Base-by-base conservation (phyloP, 768 basidiomycete species). In the Leccinum rimulosum region DNA sequence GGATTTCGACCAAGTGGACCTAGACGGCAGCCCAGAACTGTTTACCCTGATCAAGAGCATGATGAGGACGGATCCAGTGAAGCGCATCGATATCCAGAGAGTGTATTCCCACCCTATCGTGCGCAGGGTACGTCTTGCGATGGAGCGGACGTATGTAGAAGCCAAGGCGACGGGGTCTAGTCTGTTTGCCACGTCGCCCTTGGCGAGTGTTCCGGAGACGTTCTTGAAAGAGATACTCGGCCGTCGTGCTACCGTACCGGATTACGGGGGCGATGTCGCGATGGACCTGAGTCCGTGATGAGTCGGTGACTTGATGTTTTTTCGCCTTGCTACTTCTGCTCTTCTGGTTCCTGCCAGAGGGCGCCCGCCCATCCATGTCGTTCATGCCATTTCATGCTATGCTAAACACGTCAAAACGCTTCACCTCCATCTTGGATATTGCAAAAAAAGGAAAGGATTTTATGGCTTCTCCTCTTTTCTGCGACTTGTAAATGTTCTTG, bases 1-100 rank as follows among this genome's bases (percentile, higher is more conserved):
- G 70, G 92, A 99, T 76, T 95, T 97, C 70, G 84, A 86, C 52
- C 93, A 93, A 70, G 85, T 95, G 57, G 85, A 91, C 68, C 71
- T 89, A 64, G 79, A 81, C 35, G 81, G 77, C 52, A 91, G 88
- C 65, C 77, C 80, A 8, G 84, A 86, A 68, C 76, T 96, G 58
- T 77, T 88, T 58, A 76, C 74, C 48, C 78, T 95, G 65, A 83
- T 96, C 66, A 81, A 75, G 68, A 77, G 80, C 60, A 90, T 95
- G 85, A 90, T 96, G 85, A 83, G 83, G 49, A 84, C 84, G 0
- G 84, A 89, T 53, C 86, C 93, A 3, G 74, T 70, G 9, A 66
- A 74, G 54, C 87, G 94, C 19, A 70, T 88, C 55, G 77, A 76
- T 17, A 80, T 87, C 33, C 75, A 78, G 50, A 80, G 76, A 47